Base-by-base conservation (phyloP, 23 red algal species). In the Gracilaria gracilis region DNA sequence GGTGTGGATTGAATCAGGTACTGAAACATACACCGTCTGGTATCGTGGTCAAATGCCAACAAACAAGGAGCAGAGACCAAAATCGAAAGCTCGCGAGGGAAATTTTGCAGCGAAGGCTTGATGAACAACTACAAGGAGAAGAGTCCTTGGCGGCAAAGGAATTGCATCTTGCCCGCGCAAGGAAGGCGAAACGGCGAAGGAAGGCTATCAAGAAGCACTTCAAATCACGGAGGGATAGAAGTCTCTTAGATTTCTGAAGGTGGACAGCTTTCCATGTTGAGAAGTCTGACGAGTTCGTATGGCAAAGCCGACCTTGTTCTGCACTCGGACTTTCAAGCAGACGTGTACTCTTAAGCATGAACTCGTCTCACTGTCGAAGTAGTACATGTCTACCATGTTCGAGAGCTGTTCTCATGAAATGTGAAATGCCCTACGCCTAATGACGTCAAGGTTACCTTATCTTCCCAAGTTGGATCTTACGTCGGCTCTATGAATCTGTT, bases 161-260 rank as follows among this genome's bases (percentile, higher is more conserved):
- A 77, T 59, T 82, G 28, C 72, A 40, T 38, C 51, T 69, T 25
- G 92, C 87, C n/a, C 40, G 96, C 33, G 96, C 96, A 31, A 79
- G 96, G 39, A 98, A 98, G 65, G 91, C 91, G 27, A 81, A 83
- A 40, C 54, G 87, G 49, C 40, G 88, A 50, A 82, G 88, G 36
- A 91, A 92, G 84, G 65, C 86, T 15, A 59, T 98, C 20, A 98
- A 95, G 82, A 98, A 98, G 49, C 91, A 98, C 61, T 98, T 79
- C 83, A 98, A 98, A 36, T 93, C 88, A 2, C 88, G 93, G 48
- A 38, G 84, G n/a, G 96, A 98, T 51, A 87, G 50, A 38, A 75
- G 75, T 57, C 31, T 86, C 72, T 31, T 77, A 14, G 72, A 77
- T 51, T 49, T 77, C 5, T 77, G 72, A 77, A 49, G 3, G 72